Percentiles rank a stretch among this genome's conserved stretches.
Conservation (phyloP, 2,329 filamentous ascomycete species). For the Cladophialophora psammophila region DNA sequence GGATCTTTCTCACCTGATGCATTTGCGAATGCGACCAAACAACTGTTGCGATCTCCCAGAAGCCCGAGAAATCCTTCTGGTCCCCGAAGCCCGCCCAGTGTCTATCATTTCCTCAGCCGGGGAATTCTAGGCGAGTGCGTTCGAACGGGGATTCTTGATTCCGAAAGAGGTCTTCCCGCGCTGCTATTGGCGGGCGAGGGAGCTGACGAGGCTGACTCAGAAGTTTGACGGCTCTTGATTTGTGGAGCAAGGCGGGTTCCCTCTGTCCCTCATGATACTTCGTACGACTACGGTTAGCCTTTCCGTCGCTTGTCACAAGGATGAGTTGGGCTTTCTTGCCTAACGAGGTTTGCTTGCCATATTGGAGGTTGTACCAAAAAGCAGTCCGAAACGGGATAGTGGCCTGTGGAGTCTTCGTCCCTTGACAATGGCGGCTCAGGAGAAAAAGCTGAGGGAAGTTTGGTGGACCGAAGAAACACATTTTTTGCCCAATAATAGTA, state of each 20-base stretch:
- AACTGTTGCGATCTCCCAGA: not conserved
- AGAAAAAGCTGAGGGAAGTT: no score
- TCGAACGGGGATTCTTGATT: not conserved
- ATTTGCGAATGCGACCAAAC: not conserved
- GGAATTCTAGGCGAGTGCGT: not conserved
- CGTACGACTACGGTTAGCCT: not conserved
- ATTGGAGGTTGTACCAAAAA: not conserved
- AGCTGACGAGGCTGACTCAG: slow-evolving; percentile 12
- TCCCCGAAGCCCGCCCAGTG: not conserved
- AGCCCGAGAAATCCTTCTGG: slow-evolving; percentile 6
- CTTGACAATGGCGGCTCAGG: no score
- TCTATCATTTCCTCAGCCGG: not conserved
- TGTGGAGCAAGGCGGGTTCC: slow-evolving; percentile 1
- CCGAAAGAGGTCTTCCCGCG: not conserved
- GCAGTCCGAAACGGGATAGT: not conserved
- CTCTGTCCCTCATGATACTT: not conserved
- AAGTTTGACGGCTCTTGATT: not conserved
- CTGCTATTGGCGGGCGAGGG: slow-evolving; percentile 5
- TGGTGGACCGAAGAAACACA: no score
- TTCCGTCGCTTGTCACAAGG: not conserved
- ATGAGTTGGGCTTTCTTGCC: not conserved
- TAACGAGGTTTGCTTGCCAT: not conserved
- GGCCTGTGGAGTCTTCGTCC: not conserved
- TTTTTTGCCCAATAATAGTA: no score
- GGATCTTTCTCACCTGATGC: not conserved